Percentiles rank a stretch among this genome's conserved stretches.
These are phyloP conservation scores for Phytophthora boehmeriae DNA, from an alignment of 352 stramenopile genomes.

Conservation along the genomic window DNA sequence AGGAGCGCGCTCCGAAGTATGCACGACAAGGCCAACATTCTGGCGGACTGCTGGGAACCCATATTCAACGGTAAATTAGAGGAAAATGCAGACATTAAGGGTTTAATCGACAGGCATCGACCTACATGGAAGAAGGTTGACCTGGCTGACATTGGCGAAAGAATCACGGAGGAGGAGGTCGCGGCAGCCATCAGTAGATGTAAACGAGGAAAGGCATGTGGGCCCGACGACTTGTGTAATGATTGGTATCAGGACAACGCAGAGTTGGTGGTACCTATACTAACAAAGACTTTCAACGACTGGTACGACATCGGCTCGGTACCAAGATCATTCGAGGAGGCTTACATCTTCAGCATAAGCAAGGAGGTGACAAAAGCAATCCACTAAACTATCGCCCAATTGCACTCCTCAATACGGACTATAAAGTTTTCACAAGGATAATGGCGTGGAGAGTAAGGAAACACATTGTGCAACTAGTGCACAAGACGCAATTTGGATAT, in stretches of 20 bases:
- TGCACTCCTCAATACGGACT: not conserved
- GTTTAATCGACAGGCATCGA: not conserved
- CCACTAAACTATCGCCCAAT: constrained; percentile 2
- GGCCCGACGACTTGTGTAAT: not conserved
- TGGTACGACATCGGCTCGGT: not conserved
- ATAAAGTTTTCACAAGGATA: not conserved
- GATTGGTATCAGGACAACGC: not conserved
- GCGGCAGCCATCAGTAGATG: not conserved
- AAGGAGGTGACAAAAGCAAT: constrained; percentile 4
- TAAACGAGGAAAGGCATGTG: not conserved
- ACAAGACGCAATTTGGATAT: not conserved
- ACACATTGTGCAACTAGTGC: not conserved
- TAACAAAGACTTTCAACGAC: not conserved
- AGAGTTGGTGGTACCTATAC: not conserved
- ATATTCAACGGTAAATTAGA: constrained; percentile 1
- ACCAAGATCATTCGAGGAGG: not conserved
- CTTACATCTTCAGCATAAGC: not conserved
- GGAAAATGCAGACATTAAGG: not conserved
- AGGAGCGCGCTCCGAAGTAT: not conserved
- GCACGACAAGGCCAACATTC: constrained; percentile 8
- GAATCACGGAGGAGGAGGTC: not conserved
- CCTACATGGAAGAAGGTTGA: not conserved
- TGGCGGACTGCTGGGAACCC: not conserved
- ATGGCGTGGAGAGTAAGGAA: not conserved
- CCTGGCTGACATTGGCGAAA: not conserved